phyloP scores from a whole-genome alignment of 2,329 filamentous ascomycete genomes.

The Dothideomycetes sp. region DNA sequence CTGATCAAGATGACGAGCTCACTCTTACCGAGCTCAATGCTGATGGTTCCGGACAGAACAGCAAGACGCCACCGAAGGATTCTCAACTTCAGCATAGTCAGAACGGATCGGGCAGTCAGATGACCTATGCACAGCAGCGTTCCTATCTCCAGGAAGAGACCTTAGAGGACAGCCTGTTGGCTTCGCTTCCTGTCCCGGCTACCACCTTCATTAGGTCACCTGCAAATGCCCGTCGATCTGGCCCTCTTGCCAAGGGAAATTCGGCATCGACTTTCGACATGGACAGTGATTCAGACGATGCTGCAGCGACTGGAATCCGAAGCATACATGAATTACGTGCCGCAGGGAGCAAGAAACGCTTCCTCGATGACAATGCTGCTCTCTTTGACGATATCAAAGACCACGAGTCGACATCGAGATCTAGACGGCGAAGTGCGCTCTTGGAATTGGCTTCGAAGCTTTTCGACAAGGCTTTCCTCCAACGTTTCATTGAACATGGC shows the following conservation, averaged over 20 bases:
- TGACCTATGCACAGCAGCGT: constrained; percentile 49
- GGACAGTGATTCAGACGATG: constrained; percentile 37
- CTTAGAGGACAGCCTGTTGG: constrained; percentile 25
- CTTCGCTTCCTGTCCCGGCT: constrained; percentile 18
- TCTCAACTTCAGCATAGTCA: constrained; percentile 5
- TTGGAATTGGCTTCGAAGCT: constrained; percentile 46
- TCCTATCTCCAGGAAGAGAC: constrained; percentile 47
- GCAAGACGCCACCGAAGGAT: neutral
- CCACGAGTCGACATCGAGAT: constrained; percentile 27
- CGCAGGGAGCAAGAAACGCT: constrained; percentile 45
- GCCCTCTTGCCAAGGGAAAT: constrained; percentile 13
- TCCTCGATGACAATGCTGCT: constrained; percentile 43
- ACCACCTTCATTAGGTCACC: constrained; percentile 13
- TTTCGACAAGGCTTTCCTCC: constrained; percentile 49
- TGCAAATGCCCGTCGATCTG: constrained; percentile 5
- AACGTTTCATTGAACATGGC: constrained; percentile 63
- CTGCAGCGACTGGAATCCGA: constrained; percentile 33
- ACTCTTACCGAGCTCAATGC: constrained; percentile 2
- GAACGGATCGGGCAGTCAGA: constrained; percentile 10
- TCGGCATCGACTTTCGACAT: constrained; percentile 17
- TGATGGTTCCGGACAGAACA: neutral
- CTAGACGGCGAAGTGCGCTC: constrained; percentile 41
- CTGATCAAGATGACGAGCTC: neutral
- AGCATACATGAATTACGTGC: constrained; percentile 53
- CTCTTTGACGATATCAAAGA: constrained; percentile 50